Evolutionary conservation across 148 eudicot species (phyloP).

Genomic region (Rhododendron henanense): DNA sequence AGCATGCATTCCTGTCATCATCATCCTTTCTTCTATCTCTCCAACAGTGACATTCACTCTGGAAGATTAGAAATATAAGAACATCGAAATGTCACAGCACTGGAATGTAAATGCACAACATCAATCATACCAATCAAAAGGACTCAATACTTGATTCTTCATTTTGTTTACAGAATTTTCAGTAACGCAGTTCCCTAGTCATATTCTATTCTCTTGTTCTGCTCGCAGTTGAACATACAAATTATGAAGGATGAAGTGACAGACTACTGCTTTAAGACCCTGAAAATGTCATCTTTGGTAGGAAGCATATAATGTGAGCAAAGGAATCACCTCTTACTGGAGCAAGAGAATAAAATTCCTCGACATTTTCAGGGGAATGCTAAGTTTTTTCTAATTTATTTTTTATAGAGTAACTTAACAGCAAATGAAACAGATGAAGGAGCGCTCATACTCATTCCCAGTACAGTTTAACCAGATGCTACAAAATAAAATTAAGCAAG

Average conservation of each 20-base stretch:
- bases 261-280: neutral
- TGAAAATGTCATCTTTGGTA: neutral
- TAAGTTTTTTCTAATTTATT: neutral
- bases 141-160: neutral
- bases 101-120: neutral
- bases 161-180: neutral
- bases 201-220: neutral
- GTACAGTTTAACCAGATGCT: neutral
- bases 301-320: neutral
- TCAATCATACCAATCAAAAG: neutral
- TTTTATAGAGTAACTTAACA: neutral
- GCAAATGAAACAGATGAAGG: neutral
- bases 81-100: neutral
- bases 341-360: neutral
- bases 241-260: neutral
- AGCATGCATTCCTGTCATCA: slow-evolving; percentile 85
- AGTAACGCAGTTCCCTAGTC: neutral
- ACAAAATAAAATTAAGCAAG: neutral
- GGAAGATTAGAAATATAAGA: slow-evolving; percentile 7
- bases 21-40: slow-evolving; percentile 69
- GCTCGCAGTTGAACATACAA: neutral
- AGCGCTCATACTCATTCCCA: slow-evolving; percentile 2
- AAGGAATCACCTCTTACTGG: neutral
- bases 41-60: slow-evolving; percentile 77
- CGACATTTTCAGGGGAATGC: neutral